These are phyloP conservation scores for Sesbania bispinosa DNA, from an alignment of 306 rosid genomes.

Conservation along the genomic window DNA sequence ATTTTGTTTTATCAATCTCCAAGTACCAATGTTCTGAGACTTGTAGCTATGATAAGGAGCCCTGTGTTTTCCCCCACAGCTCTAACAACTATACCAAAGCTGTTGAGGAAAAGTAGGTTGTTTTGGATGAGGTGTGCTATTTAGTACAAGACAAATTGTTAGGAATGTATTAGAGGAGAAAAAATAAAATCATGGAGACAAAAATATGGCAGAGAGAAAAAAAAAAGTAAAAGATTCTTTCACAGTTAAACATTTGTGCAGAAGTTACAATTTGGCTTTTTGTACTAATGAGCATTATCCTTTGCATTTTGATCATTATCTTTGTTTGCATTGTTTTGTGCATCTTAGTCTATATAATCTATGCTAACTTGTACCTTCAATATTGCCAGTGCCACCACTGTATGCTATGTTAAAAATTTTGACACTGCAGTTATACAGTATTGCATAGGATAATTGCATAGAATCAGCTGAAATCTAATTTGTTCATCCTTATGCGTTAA, in stretches of 20 bases:
- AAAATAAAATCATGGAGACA: too few species aligned
- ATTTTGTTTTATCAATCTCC: constrained; percentile 33
- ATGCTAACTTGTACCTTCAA: background rate
- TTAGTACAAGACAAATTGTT: too few species aligned
- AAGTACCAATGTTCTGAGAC: constrained; percentile 40
- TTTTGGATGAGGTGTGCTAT: too few species aligned
- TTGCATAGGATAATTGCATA: background rate
- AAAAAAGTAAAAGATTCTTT: too few species aligned
- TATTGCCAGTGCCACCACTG: background rate
- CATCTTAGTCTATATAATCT: background rate
- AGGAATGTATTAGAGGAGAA: too few species aligned
- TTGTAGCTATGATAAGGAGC: constrained; percentile 26
- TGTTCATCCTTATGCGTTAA: too few species aligned
- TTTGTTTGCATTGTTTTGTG: background rate
- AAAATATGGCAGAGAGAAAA: too few species aligned
- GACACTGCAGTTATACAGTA: background rate
- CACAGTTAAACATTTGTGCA: too few species aligned
- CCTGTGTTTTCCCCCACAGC: constrained; percentile 27
- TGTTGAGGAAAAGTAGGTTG: constrained; percentile 33
- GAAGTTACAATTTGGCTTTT: too few species aligned
- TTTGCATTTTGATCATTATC: background rate
- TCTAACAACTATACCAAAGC: constrained; percentile 25
- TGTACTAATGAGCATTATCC: too few species aligned
- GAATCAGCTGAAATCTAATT: background rate
- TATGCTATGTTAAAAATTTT: background rate